phyloP scores from a whole-genome alignment of 305 asterid species.

The Solanum aculeatissimum region DNA sequence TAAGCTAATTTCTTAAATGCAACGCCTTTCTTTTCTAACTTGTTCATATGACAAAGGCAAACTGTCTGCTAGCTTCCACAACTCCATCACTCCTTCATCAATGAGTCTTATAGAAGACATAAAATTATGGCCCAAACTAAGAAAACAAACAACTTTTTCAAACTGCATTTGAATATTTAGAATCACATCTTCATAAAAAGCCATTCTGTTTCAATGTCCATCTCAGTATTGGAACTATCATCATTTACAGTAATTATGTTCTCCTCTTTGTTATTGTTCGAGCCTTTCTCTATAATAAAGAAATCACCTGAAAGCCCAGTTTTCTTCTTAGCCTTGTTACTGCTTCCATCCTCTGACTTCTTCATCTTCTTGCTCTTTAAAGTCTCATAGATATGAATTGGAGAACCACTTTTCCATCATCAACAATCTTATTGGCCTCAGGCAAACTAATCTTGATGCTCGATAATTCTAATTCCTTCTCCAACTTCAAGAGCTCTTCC shows the following conservation, averaged over 20 bases:
- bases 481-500: conserved; percentile 63
- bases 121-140: neutral
- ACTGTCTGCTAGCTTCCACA: neutral
- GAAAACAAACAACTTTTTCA: neutral
- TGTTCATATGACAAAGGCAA: neutral
- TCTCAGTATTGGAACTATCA: neutral
- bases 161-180: neutral
- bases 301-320: neutral
- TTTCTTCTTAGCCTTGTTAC: conserved; percentile 22
- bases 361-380: conserved; percentile 40
- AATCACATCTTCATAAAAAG: neutral
- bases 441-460: conserved; percentile 42
- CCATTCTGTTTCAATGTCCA: neutral
- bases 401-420: conserved; percentile 18
- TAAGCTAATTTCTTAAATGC: neutral
- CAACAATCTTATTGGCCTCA: conserved; percentile 7
- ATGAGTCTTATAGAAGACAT: neutral
- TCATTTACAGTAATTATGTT: conserved; percentile 2
- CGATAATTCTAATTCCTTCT: conserved; percentile 48
- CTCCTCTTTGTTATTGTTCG: conserved; percentile 5
- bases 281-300: conserved; percentile 8
- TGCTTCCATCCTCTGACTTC: conserved; percentile 24
- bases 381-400: neutral
- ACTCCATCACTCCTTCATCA: neutral
- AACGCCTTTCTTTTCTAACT: neutral